Conservation (phyloP, 306 rosid genomes). For the Abrus precatorius region DNA sequence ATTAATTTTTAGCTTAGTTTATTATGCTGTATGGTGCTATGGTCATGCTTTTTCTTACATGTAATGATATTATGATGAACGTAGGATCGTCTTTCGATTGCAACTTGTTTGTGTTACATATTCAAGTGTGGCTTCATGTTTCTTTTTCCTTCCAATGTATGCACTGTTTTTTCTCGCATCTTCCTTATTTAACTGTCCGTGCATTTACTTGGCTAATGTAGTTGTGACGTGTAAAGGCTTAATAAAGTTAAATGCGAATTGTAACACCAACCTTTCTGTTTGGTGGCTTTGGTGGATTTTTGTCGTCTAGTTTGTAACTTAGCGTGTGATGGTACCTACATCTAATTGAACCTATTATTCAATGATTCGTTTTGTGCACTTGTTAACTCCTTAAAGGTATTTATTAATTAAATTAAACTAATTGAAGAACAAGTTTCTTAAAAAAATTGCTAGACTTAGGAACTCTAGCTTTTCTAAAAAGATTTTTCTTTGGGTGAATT, state of each 20-base stretch:
- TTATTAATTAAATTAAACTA: background rate
- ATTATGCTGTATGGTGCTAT: slow-evolving; percentile 17
- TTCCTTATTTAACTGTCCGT: background rate
- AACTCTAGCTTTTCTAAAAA: background rate
- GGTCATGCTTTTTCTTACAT: slow-evolving; percentile 30
- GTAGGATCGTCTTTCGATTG: slow-evolving; percentile 31
- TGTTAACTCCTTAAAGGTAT: background rate
- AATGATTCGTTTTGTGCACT: background rate
- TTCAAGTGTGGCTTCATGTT: slow-evolving; percentile 8
- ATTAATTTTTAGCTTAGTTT: slow-evolving; percentile 41
- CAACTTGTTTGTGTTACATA: slow-evolving; percentile 37
- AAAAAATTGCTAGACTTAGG: background rate
- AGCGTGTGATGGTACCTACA: slow-evolving; percentile 11
- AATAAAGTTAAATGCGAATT: slow-evolving; percentile 9
- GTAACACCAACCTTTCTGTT: background rate
- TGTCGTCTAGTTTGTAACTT: slow-evolving; percentile 21
- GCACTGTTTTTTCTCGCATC: background rate
- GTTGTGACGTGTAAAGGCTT: slow-evolving; percentile 37
- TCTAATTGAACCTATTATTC: background rate
- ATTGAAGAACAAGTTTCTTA: background rate
- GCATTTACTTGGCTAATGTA: slow-evolving; percentile 9
- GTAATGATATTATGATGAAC: slow-evolving; percentile 42
- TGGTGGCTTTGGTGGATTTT: slow-evolving; percentile 17
- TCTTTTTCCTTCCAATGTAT: slow-evolving; percentile 19
- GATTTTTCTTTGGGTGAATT: background rate